A percentile compares a stretch with the other conserved stretches of the same genome.
Conservation (phyloP, 2,329 filamentous ascomycete species). For the Drechmeria coniospora region DNA sequence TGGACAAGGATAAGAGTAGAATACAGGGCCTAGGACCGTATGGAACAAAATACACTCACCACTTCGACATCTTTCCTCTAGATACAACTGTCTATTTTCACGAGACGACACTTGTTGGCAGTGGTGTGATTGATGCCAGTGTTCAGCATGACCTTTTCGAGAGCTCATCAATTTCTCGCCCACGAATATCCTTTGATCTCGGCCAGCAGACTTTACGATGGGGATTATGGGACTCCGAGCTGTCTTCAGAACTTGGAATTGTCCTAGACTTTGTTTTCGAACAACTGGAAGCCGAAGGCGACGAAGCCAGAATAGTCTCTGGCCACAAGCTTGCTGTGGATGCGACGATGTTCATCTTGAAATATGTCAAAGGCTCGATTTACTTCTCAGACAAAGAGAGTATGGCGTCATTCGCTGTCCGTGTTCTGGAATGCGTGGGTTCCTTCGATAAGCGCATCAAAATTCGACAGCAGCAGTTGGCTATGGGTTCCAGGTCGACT, state of each 20-base stretch:
- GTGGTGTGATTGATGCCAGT: conserved; percentile 29
- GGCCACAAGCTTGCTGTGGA: conserved; percentile 10
- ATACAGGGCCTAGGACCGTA: conserved; percentile 42
- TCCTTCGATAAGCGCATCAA: conserved; percentile 21
- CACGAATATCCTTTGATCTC: conserved; percentile 26
- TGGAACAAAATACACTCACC: conserved; percentile 43
- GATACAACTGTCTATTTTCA: conserved; percentile 42
- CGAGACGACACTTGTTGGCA: conserved; percentile 41
- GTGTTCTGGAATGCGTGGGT: conserved; percentile 26
- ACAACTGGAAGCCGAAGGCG: conserved; percentile 15
- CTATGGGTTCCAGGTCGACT: too few relatives aligned
- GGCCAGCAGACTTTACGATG: conserved; percentile 35
- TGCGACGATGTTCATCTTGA: conserved; percentile 29
- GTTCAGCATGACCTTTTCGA: conserved; percentile 14
- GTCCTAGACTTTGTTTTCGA: conserved; percentile 44
- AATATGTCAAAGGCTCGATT: conserved; percentile 29
- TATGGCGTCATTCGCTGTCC: conserved; percentile 26
- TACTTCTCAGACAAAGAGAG: conserved; percentile 19
- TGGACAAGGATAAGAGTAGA: conserved; percentile 10
- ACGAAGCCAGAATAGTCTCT: background rate
- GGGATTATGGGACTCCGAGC: conserved; percentile 39
- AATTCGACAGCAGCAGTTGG: too few relatives aligned
- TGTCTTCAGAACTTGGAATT: conserved; percentile 46
- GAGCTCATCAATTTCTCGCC: conserved; percentile 14
- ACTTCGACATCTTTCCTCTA: conserved; percentile 48